A percentile compares a stretch with the other conserved stretches of the same genome.
Conservation (phyloP, 106 monocot genomes). For the Dioscorea alata region DNA sequence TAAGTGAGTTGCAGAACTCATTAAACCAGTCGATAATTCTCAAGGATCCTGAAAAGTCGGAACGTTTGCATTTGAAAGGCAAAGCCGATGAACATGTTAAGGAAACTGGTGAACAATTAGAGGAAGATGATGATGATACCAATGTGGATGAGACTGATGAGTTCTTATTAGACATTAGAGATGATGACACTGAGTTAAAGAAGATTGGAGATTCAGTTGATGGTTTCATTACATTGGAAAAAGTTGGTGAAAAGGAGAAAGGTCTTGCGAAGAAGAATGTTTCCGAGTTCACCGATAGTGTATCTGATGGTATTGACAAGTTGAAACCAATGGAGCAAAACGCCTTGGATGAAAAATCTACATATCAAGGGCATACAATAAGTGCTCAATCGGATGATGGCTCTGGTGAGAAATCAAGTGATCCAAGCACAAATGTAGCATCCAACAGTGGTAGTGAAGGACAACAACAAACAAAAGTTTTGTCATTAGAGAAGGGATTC, state of each 20-base stretch:
- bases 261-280: neutral
- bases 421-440: neutral
- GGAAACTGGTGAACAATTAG: constrained; percentile 13
- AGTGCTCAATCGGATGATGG: neutral
- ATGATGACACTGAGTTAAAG: too few relatives aligned
- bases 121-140: constrained; percentile 28
- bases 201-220: neutral
- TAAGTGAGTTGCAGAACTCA: constrained; percentile 23
- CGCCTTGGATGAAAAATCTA: too few relatives aligned
- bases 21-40: neutral
- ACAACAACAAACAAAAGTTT: neutral
- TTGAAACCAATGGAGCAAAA: neutral
- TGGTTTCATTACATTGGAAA: neutral
- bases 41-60: neutral
- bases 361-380: too few relatives aligned
- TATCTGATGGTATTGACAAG: neutral
- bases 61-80: neutral
- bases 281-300: neutral
- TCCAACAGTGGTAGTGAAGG: neutral
- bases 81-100: constrained; percentile 4
- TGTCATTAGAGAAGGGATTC: too few relatives aligned
- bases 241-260: neutral
- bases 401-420: neutral
- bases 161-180: too few relatives aligned
- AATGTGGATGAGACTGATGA: constrained; percentile 1